Base-by-base conservation (phyloP, 768 basidiomycete species). In the Tulasnella sp. region DNA sequence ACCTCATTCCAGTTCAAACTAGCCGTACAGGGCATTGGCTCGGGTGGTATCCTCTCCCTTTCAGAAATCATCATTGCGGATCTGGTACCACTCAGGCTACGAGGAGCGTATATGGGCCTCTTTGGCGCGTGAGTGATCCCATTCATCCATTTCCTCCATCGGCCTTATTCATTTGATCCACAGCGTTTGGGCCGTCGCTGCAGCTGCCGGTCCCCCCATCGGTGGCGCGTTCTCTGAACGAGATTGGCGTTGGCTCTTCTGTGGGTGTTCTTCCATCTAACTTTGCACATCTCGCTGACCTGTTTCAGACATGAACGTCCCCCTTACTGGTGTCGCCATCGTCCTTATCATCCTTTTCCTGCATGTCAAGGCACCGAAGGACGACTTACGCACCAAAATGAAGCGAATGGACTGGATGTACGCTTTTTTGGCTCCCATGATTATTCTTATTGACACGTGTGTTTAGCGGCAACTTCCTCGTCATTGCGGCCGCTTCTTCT, bases 31-130 rank as follows among this genome's bases (percentile, higher is more conserved):
- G 67, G 67, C 8, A 40, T 65, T 9, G 68, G 68, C 4, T 68
- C 63, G 2, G 68, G 66, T 7, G 68, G 63, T 2, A 64, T 68
- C 29, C 54, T 62, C 23, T 60, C 68, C n/a, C 58, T 70, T 1
- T 53, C 64, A 7, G 60, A 51, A 23, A 69, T 69, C 9, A 64
- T 71, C 23, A 37, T 71, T 19, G 63, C 67, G 0, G 71, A 72
- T 55, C 59, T 71, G 1, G 73, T 78, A 11, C 69, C 75, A 1
- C 67, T 79, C 3, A 46, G 65, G 15, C 73, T 77, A 68, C 69
- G 71, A 27, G 71, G 71, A 2, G 54, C 59, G 4, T 71, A 64
- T 46, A 65, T 59, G 8, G 66, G 66, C 2, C 42, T 72, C 1
- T 54, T 70, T 42, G 66, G 65, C 1, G 40, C 70, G 4, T 67